These are phyloP conservation scores for Xylaria sp. DNA, from an alignment of 2,329 filamentous ascomycete species.

Conservation along the genomic window DNA sequence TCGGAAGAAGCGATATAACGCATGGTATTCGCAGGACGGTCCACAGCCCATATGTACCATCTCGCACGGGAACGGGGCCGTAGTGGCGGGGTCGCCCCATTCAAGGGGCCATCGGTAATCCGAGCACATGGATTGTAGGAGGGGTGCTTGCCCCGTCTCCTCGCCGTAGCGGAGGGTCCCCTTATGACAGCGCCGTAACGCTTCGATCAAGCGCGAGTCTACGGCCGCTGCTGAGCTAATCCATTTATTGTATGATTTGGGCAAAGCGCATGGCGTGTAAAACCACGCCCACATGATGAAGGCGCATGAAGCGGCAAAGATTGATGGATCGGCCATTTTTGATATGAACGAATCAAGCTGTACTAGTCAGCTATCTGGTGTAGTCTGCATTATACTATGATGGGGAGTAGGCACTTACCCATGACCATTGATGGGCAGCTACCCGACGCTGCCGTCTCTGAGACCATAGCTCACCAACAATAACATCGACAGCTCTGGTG, in stretches of 20 bases:
- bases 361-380: constrained; percentile 15
- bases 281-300: constrained; percentile 93
- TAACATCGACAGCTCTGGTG: constrained; percentile 76
- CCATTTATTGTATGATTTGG: constrained; percentile 81
- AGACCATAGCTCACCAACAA: constrained; percentile 73
- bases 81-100: constrained; percentile 77
- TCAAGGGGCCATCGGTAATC: constrained; percentile 74
- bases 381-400: background rate
- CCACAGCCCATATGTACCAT: constrained; percentile 84
- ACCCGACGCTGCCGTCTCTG: constrained; percentile 57
- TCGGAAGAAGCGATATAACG: constrained; percentile 71
- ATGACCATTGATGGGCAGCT: constrained; percentile 57
- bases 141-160: constrained; percentile 74
- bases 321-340: constrained; percentile 68
- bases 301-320: constrained; percentile 78
- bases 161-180: constrained; percentile 76
- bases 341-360: constrained; percentile 54
- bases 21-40: constrained; percentile 78
- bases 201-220: constrained; percentile 77
- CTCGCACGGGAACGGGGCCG: constrained; percentile 81
- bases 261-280: constrained; percentile 76
- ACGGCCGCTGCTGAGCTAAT: constrained; percentile 80
- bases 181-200: constrained; percentile 72
- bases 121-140: constrained; percentile 76
- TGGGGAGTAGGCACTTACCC: constrained; percentile 48